Conservation (phyloP, 2,329 filamentous ascomycete genomes). For the Aspergillus costaricaensis region DNA sequence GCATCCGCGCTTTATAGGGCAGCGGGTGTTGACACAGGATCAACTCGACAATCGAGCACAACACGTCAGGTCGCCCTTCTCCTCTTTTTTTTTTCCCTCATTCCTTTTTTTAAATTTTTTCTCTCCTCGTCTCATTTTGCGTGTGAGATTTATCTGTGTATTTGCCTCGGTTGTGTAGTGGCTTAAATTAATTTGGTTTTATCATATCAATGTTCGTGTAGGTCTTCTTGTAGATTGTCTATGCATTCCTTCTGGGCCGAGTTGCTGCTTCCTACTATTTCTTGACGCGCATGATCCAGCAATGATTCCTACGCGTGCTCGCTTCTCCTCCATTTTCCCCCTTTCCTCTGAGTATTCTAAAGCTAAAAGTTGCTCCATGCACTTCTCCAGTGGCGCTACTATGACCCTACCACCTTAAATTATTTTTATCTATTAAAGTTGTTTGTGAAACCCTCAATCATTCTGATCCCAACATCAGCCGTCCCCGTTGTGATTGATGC, state of each 20-base stretch:
- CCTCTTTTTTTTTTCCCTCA: conserved; percentile 2
- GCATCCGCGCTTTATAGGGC: conserved; percentile 47
- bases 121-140: conserved; percentile 1
- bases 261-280: conserved; percentile 13
- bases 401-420: not conserved
- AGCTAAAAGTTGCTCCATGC: not conserved
- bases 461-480: not conserved
- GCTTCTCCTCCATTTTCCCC: conserved; percentile 1
- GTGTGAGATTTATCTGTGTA: not conserved
- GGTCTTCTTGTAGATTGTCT: conserved; percentile 1
- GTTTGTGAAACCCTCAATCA: not conserved
- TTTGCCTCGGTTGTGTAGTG: conserved; percentile 17
- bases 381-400: not conserved
- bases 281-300: conserved; percentile 14
- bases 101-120: not conserved
- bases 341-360: not conserved
- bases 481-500: conserved; percentile 1
- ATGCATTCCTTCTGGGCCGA: conserved; percentile 10
- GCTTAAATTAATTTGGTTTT: conserved; percentile 2
- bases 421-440: not conserved
- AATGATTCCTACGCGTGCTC: conserved; percentile 11
- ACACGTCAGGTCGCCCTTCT: conserved; percentile 24
- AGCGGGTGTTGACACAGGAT: conserved; percentile 46
- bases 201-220: conserved; percentile 2
- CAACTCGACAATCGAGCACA: conserved; percentile 28